These are phyloP conservation scores for Termitomyces sp. DNA, from an alignment of 768 basidiomycete species.

Conservation along the genomic window DNA sequence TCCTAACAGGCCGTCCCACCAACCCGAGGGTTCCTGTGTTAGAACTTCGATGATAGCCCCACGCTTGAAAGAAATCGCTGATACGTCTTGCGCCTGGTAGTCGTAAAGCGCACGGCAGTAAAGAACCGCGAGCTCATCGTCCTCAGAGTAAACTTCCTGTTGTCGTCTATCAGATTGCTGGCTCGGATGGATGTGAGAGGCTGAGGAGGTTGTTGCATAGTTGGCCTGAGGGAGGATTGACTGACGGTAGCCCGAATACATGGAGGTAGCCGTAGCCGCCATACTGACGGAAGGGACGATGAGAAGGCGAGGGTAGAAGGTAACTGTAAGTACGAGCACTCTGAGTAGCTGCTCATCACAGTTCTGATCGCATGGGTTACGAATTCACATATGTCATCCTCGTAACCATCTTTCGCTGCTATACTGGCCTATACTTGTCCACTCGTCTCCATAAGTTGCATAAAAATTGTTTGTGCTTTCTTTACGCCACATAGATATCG, in stretches of 20 bases:
- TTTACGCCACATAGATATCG: not conserved
- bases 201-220: slow-evolving; percentile 4
- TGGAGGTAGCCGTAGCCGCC: slow-evolving; percentile 27
- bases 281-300: slow-evolving; percentile 16
- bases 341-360: slow-evolving; percentile 9
- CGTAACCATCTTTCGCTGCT: not conserved
- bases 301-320: slow-evolving; percentile 5
- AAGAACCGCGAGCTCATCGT: slow-evolving; percentile 65
- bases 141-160: slow-evolving; percentile 40
- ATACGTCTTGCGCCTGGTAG: slow-evolving; percentile 80
- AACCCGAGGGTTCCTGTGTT: slow-evolving; percentile 86
- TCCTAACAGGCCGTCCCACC: slow-evolving; percentile 96
- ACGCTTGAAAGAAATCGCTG: slow-evolving; percentile 82
- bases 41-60: slow-evolving; percentile 94
- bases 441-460: not conserved
- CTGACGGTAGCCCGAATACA: slow-evolving; percentile 18
- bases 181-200: not conserved
- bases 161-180: slow-evolving; percentile 14
- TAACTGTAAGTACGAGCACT: slow-evolving; percentile 9
- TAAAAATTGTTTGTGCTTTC: not conserved
- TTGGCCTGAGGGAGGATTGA: slow-evolving; percentile 18
- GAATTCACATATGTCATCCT: not conserved
- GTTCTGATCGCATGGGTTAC: slow-evolving; percentile 9
- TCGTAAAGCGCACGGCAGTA: slow-evolving; percentile 93
- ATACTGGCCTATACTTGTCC: not conserved